These are phyloP conservation scores for Yamadazyma kitorensis DNA, from an alignment of 805 yeast species.

Conservation along the genomic window DNA sequence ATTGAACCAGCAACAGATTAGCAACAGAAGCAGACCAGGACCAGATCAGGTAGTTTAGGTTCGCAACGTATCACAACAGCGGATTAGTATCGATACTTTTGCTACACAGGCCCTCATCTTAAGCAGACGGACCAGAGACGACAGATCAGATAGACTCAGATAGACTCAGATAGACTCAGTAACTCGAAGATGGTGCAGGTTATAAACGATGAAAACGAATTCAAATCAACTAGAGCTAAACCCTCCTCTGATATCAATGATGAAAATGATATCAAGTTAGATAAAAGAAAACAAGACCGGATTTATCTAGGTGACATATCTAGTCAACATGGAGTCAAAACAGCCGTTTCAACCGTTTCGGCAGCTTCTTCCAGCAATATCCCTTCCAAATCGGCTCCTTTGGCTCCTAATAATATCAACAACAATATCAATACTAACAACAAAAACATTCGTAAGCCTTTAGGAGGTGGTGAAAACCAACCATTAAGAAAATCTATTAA, in stretches of 20 bases:
- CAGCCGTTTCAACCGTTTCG: neutral
- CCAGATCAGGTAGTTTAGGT: too few relatives aligned
- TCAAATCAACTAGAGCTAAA: constrained; percentile 26
- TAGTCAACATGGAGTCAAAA: constrained; percentile 27
- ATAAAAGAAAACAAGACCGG: constrained; percentile 16
- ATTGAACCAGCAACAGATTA: too few relatives aligned
- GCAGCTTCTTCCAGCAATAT: too few relatives aligned
- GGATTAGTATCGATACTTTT: too few relatives aligned
- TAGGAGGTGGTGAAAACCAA: constrained; percentile 31
- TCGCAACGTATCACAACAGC: too few relatives aligned
- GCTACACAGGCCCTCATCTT: too few relatives aligned
- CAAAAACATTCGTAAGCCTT: constrained; percentile 25
- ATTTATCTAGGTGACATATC: constrained; percentile 39
- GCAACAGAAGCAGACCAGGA: too few relatives aligned
- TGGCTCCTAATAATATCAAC: neutral
- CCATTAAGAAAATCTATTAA: constrained; percentile 23
- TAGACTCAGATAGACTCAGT: too few relatives aligned
- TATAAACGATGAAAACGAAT: constrained; percentile 40
- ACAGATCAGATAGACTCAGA: too few relatives aligned
- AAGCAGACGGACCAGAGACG: too few relatives aligned
- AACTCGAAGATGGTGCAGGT: constrained; percentile 14
- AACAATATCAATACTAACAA: neutral
- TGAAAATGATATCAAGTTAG: neutral
- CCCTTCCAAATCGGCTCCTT: too few relatives aligned
- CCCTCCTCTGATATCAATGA: neutral